These are phyloP conservation scores for Talaromyces sp. DNA, from an alignment of 2,329 filamentous ascomycete species.

Conservation along the genomic window DNA sequence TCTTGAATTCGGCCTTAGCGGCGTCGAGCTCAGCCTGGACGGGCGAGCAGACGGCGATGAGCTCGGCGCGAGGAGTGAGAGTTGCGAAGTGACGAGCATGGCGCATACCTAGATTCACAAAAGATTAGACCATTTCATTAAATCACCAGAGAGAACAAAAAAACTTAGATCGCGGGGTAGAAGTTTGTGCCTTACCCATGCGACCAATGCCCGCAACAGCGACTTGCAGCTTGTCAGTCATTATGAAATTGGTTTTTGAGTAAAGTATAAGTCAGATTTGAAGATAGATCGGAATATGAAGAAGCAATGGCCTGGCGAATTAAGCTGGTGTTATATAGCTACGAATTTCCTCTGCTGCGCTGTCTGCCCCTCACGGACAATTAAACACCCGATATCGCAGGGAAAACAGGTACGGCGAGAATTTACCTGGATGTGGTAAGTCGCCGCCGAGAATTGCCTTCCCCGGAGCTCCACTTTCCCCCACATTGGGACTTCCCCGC, in stretches of 20 bases:
- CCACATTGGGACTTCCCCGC: background rate
- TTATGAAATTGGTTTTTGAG: background rate
- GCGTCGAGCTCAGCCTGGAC: constrained; percentile 49
- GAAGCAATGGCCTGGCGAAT: background rate
- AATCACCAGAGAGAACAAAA: background rate
- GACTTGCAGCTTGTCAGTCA: constrained; percentile 22
- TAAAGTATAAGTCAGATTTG: background rate
- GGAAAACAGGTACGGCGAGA: background rate
- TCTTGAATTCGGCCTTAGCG: constrained; percentile 50
- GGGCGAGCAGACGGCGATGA: constrained; percentile 52
- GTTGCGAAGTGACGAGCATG: constrained; percentile 52
- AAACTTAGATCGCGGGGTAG: too few relatives aligned
- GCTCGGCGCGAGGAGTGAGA: constrained; percentile 49
- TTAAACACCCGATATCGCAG: background rate
- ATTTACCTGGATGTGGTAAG: background rate
- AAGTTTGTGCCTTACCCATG: constrained; percentile 16
- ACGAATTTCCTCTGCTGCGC: background rate
- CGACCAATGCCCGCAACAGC: constrained; percentile 23
- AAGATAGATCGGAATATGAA: background rate
- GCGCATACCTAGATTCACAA: constrained; percentile 36
- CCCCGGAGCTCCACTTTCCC: background rate
- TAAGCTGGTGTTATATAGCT: background rate
- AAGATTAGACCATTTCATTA: background rate
- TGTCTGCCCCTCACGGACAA: background rate
- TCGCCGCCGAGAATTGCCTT: constrained; percentile 8